Evolutionary conservation across 441 rosid species (phyloP), one percentile per base, ranked within the genome.

Genomic region (Kokia cookei): DNA sequence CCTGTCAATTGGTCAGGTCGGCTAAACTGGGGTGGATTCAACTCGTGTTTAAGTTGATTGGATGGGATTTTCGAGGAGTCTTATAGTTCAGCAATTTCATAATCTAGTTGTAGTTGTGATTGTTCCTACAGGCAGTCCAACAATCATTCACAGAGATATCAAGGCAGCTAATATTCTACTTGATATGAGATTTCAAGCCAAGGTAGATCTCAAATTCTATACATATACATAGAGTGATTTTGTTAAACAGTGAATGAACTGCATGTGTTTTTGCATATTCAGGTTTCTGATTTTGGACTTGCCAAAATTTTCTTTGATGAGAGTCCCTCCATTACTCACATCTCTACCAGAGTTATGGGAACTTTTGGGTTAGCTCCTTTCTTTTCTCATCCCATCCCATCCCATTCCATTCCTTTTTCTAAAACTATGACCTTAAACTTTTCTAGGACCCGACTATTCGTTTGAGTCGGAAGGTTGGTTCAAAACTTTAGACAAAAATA

Each of bases 271-370:
- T 14, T 15, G 58, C 12, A 67, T 32, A 1, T 79, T 65, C 81
- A 87, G 91, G 89, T 87, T 65, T 85, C 90, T 45, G 91, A 87
- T 79, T 87, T 87, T 76, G 91, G 91, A 54, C 80, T 87, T 10
- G 89, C 89, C 24, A 87, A 84, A 70, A 78, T 83, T 66, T 87
- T 87, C 24, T 77, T 76, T 40, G 79, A 83, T 76, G 82, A 76
- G 19, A 74, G 73, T 68, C 60, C 85, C 42, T 79, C 83, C 14
- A 37, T 78, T 51, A 79, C 87, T 63, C 89, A 87, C 69, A 75
- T 85, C 26, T 85, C 86, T 5, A 87, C 91, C 26, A 75, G 89
- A 76, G 91, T 87, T 57, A 83, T 87, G 45, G 91, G 87, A 62
- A 87, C 91, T 50, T 87, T 87, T 65, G 91, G 91, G 89, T 87